Evolutionary conservation across 2,329 filamentous ascomycete genomes (phyloP).

Genomic region (Talaromyces albobiverticillius): DNA sequence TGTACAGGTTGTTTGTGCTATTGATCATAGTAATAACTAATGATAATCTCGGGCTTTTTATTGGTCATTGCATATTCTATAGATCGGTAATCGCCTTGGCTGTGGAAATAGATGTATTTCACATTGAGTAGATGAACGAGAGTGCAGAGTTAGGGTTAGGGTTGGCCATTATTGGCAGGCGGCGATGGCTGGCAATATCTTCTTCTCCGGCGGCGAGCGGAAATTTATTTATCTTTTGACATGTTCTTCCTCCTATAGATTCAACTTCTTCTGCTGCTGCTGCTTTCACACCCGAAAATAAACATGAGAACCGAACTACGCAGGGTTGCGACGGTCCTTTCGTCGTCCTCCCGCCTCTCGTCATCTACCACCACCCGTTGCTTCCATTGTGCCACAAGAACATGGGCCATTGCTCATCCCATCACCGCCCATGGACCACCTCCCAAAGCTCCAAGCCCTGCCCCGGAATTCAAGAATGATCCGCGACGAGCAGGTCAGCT

Average conservation of each 20-base stretch:
- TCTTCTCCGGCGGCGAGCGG: too few species aligned
- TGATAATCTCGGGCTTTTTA: constrained; percentile 1
- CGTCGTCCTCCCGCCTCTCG: not conserved
- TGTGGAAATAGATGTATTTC: too few species aligned
- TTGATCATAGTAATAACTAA: constrained; percentile 8
- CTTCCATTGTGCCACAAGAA: constrained; percentile 34
- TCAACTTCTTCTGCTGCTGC: not conserved
- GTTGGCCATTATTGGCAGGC: not conserved
- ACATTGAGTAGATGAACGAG: too few species aligned
- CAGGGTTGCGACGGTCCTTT: not conserved
- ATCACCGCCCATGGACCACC: constrained; percentile 60
- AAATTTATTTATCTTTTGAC: too few species aligned
- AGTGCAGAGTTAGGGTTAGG: too few species aligned
- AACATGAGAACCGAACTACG: not conserved
- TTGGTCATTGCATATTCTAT: not conserved
- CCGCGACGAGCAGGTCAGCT: constrained; percentile 44
- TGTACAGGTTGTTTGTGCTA: constrained; percentile 1
- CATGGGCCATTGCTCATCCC: constrained; percentile 55
- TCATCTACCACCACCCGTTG: constrained; percentile 20
- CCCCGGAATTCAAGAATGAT: constrained; percentile 39
- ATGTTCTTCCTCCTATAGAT: not conserved
- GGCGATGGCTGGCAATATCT: not conserved
- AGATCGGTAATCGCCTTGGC: too few species aligned
- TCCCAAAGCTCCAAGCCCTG: constrained; percentile 54
- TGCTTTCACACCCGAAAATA: not conserved